Evolutionary conservation across 306 rosid species (phyloP).

Genomic region (Crotalaria pallida): DNA sequence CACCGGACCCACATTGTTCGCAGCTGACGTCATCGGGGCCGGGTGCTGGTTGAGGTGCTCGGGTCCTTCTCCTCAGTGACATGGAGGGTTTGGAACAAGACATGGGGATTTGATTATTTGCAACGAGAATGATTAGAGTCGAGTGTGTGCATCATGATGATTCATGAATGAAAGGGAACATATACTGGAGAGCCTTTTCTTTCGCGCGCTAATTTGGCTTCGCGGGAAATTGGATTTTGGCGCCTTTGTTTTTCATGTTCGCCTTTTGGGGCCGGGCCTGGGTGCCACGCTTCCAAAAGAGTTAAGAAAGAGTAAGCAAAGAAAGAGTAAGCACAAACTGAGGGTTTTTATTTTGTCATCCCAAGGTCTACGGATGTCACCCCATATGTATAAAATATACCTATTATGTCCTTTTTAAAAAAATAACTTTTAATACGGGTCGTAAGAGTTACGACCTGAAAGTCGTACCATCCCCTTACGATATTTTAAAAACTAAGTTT

Average conservation of each 20-base stretch:
- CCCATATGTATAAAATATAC: too few relatives aligned
- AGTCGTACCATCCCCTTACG: too few relatives aligned
- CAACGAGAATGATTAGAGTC: neutral
- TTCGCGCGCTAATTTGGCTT: conserved; percentile 30
- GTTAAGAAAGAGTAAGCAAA: neutral
- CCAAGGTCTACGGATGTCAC: too few relatives aligned
- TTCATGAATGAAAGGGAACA: neutral
- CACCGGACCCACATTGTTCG: conserved; percentile 55
- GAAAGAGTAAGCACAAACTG: too few relatives aligned
- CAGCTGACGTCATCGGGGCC: conserved; percentile 31
- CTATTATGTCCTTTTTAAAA: too few relatives aligned
- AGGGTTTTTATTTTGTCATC: too few relatives aligned
- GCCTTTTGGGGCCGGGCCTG: neutral
- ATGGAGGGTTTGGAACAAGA: conserved; percentile 17
- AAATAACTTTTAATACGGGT: too few relatives aligned
- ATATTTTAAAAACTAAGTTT: too few relatives aligned
- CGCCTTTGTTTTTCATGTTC: conserved; percentile 11
- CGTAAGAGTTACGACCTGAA: too few relatives aligned
- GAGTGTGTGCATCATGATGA: neutral
- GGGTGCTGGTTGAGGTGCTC: conserved; percentile 43
- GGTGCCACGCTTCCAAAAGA: neutral
- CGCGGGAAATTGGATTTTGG: conserved; percentile 38
- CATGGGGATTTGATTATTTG: neutral
- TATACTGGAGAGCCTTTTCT: neutral
- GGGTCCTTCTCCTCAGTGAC: conserved; percentile 48